Base-by-base conservation (phyloP, 352 stramenopile genomes). In the Phytophthora boehmeriae region DNA sequence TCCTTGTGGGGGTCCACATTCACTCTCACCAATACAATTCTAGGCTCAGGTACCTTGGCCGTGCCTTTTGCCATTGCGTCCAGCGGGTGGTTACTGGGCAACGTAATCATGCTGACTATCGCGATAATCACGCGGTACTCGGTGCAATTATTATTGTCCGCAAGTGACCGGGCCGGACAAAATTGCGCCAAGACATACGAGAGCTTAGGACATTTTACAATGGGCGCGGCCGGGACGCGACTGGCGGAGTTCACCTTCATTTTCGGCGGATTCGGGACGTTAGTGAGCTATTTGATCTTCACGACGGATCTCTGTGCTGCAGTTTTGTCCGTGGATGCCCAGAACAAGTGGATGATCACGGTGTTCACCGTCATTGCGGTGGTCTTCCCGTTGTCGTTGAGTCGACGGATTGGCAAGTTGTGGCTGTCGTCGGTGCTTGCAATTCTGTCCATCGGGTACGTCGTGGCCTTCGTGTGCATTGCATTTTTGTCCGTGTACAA, bases 231-330 rank as follows among this genome's bases (percentile, higher is more conserved):
- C 17, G 80, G 83, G 47, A 88, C 80, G 44, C 59, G 65, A 30
- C 54, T 92, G 28, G 83, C 83, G 25, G 80, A 92, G 66, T 92
- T 92, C 51, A 92, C 83, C 13, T 92, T 92, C 67, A 92, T 92
- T 54, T 90, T 92, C 47, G 83, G 83, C n/a, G 83, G 83, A 17
- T 93, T 93, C 22, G 83, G 83, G 23, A 91, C 83, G 27, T 76
- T 93, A 23, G 80, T 90, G 63, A 90, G 81, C 62, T 93, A 93
- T 54, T 80, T 90, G 43, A 86, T 93, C 57, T 93, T 93, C 57
- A 83, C 88, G 63, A 93, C 81, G 2, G 83, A 90, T 57, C 74
- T 93, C 41, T 78, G 85, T 27, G 75, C 68, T 14, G 72, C 76
- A 1, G 78, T 89, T 8, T 53, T 82, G 22, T 32, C 54, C 16